phyloP scores from a whole-genome alignment of 345 rosid species.

The Acer negundo region DNA sequence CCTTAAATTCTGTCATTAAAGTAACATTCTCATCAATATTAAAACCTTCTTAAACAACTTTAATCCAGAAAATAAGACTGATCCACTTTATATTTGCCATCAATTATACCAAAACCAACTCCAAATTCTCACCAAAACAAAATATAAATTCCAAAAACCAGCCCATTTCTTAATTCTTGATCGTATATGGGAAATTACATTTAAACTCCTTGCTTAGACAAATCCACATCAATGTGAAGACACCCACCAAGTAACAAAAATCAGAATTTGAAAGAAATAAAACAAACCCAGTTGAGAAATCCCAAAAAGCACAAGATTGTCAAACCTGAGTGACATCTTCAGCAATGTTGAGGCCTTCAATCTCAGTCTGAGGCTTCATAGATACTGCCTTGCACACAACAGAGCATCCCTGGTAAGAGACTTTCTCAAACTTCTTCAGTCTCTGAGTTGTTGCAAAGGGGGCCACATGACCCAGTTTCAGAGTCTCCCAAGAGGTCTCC shows the following conservation, averaged over 20 bases:
- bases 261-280: background rate
- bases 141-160: background rate
- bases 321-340: slow-evolving; percentile 78
- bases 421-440: slow-evolving; percentile 25
- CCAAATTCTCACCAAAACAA: background rate
- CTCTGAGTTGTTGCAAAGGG: slow-evolving; percentile 20
- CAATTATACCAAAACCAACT: background rate
- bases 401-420: slow-evolving; percentile 35
- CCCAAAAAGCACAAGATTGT: background rate
- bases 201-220: background rate
- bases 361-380: slow-evolving; percentile 50
- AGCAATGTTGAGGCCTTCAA: slow-evolving; percentile 83
- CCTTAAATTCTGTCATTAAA: background rate
- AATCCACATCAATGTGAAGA: background rate
- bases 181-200: background rate
- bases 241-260: background rate
- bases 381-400: slow-evolving; percentile 72
- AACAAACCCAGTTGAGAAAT: slow-evolving; percentile 6
- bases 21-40: background rate
- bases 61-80: background rate
- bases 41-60: background rate
- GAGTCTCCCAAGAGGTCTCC: slow-evolving; percentile 23
- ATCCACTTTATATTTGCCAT: slow-evolving; percentile 11
- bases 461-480: slow-evolving; percentile 27
- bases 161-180: background rate